Evolutionary conservation across 73 alveolate genomes (phyloP), one percentile per base, ranked within the genome.

Genomic region (Paramecium biaurelia): DNA sequence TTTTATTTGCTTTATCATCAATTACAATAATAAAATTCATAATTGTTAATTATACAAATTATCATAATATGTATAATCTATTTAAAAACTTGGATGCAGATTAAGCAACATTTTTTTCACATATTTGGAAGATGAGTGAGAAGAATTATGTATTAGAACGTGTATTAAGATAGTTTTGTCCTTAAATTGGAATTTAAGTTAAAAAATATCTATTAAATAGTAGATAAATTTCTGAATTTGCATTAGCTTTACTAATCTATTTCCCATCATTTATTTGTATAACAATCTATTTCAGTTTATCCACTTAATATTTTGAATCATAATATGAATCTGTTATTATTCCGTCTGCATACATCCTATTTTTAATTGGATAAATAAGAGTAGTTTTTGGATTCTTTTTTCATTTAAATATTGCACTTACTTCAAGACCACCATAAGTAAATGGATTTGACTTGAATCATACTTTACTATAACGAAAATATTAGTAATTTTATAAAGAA

Each of bases 401-500:
- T 45, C 70, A 79, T 45, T 41, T 79, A 9, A 30, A 30, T 12
- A 12, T 30, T 18, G 70, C 90, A 23, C 42, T 79, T 21, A 79
- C 74, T 41, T 37, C 90, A 23, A 15, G 90, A 12, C 90, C 90
- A 5, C 90, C 90, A 8, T 41, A 38, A 47, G 72, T 79, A 20
- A 79, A 79, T 41, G 90, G 42, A 20, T 47, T 43, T 43, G 90
- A 79, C 14, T 43, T 79, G 32, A 79, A 79, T 79, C 74, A 79
- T 37, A 42, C 72, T 6, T 24, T 79, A 18, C 47, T 43, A 7
- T 24, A 38, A 34, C 2, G 90, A n/a, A 79, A 42, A 34, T 45
- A 79, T 79, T 45, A 79, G 9, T 10, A 26, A 30, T 32, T 63
- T 26, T 30, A 32, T 32, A 63, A 63, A 32, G 84, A 53, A 7